Evolutionary conservation across 352 stramenopile genomes (phyloP), one percentile per base, ranked within the genome.

Genomic region (Halophytophthora polymorphica): DNA sequence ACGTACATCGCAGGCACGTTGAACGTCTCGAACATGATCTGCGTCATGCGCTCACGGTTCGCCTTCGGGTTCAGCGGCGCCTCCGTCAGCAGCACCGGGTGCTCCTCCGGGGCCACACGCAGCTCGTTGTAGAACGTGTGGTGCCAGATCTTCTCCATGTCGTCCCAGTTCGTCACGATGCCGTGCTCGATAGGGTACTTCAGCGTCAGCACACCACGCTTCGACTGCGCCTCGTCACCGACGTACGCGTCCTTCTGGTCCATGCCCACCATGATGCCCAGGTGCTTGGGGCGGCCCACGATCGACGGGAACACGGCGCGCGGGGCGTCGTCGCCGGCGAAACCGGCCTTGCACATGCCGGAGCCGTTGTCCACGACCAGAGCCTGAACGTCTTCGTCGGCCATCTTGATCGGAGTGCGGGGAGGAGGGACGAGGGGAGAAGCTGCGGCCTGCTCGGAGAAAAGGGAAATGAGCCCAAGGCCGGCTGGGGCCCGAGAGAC

Each of bases 121-220:
- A 98, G 72, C 69, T 98, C 91, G 75, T 99, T 99, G 90, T 99
- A 99, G 79, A 99, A 99, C 57, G 96, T 99, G 89, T 99, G 96
- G 73, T 99, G 86, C 97, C 97, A 99, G 58, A 99, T 98, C 87
- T 99, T 99, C 74, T 99, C 96, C 96, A 99, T 99, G 74, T 98
- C 95, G 73, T 99, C 96, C 97, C 97, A 99, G 82, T 99, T 98
- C 56, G 94, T 99, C 28, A 99, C 96, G 58, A 99, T 99, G 53
- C 96, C 97, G 77, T 99, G 96, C 73, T 99, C 96, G 50, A 99
- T 99, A 13, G 96, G 96, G 69, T 99, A 99, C 69, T 97, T 89
- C 63, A 98, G 65, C 28, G 85, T 98, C 31, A 98, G 66, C 25
- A 98, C 86, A 52, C 90, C 90, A 58, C 91, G 86, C 80, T 97